Percentiles rank a stretch among this genome's conserved stretches.
Evolutionary conservation across 352 stramenopile genomes (phyloP).

Genomic region (Pseudoperonospora humuli): DNA sequence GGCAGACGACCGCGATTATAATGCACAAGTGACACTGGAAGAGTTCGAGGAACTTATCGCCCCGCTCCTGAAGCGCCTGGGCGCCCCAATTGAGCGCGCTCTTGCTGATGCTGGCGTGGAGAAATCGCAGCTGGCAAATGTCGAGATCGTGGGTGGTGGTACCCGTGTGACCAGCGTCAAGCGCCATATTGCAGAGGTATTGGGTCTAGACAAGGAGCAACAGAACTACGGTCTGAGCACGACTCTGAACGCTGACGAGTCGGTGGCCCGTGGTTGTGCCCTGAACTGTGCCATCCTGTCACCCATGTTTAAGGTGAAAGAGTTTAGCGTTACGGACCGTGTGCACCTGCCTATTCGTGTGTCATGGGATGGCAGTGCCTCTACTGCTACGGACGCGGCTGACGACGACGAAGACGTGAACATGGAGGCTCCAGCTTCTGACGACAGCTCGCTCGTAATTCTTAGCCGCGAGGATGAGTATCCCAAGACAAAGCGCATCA

Average conservation of each 20-base stretch:
- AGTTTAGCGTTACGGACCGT: slow-evolving; percentile 83
- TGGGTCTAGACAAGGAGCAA: slow-evolving; percentile 89
- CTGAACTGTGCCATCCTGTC: slow-evolving; percentile 98
- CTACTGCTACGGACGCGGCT: slow-evolving; percentile 37
- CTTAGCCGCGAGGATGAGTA: slow-evolving; percentile 95
- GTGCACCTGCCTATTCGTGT: slow-evolving; percentile 91
- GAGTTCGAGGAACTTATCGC: slow-evolving; percentile 93
- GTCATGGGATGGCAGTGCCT: slow-evolving; percentile 84
- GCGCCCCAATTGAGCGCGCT: slow-evolving; percentile 78
- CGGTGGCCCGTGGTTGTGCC: slow-evolving; percentile 93
- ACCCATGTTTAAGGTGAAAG: slow-evolving; percentile 96
- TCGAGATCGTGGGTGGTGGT: slow-evolving; percentile 95
- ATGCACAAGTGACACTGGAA: slow-evolving; percentile 88
- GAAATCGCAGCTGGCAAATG: slow-evolving; percentile 81
- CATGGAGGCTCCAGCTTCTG: slow-evolving; percentile 45
- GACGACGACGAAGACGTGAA: slow-evolving; percentile 83
- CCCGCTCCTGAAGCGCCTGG: slow-evolving; percentile 78
- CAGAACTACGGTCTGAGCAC: slow-evolving; percentile 96
- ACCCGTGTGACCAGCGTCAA: slow-evolving; percentile 96
- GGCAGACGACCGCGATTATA: slow-evolving; percentile 97
- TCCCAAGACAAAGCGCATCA: slow-evolving; percentile 96
- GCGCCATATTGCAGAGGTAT: slow-evolving; percentile 83
- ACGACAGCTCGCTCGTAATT: slow-evolving; percentile 88
- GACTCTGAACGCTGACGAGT: slow-evolving; percentile 99
- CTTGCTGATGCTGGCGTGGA: slow-evolving; percentile 87